Conservation (phyloP, 805 yeast genomes). For the Suhomyces vadensis region DNA sequence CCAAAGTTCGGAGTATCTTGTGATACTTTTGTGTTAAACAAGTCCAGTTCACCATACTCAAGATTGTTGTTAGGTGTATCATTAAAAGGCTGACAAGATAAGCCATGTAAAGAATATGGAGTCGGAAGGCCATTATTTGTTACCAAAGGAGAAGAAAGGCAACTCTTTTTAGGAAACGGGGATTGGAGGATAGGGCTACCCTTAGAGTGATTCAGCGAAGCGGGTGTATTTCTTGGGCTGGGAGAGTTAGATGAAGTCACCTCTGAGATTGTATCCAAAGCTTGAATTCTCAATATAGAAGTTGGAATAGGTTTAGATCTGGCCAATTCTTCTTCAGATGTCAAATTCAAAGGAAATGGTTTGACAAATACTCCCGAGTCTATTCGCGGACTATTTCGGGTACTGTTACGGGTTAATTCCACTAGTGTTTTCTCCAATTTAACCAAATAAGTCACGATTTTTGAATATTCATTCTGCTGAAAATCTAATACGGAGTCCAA, state of each 20-base stretch:
- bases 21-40: neutral
- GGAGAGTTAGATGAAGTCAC: neutral
- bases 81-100: neutral
- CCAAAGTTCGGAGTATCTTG: neutral
- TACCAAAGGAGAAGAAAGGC: neutral
- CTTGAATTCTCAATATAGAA: neutral
- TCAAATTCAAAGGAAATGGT: constrained; percentile 23
- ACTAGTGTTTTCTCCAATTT: constrained; percentile 5
- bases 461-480: neutral
- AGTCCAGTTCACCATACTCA: neutral
- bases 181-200: neutral
- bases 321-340: neutral
- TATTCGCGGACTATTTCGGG: neutral
- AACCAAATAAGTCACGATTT: neutral
- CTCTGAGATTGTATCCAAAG: neutral
- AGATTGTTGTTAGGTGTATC: neutral
- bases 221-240: neutral
- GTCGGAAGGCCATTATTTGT: neutral
- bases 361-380: constrained; percentile 9
- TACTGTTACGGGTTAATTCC: constrained; percentile 1
- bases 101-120: neutral
- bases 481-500: neutral
- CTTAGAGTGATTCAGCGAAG: neutral
- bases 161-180: neutral
- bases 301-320: neutral